phyloP scores from a whole-genome alignment of 164 flowering plant species.

The Kingdonia uniflora region DNA sequence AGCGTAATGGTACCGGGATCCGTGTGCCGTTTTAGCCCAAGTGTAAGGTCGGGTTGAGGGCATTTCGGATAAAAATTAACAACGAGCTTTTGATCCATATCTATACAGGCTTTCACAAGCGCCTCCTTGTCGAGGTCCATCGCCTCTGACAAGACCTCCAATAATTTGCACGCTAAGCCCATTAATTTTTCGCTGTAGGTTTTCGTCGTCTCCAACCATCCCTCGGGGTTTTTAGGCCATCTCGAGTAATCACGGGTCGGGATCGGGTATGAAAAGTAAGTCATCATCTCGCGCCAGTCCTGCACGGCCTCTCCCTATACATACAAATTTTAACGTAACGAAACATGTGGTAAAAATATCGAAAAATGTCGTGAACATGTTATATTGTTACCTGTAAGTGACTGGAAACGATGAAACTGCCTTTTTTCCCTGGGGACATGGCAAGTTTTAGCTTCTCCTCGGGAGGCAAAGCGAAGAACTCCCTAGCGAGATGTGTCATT shows the following conservation, averaged over 20 bases:
- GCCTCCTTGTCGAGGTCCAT: constrained; percentile 73
- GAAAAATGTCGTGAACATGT: too few relatives aligned
- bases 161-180: too few relatives aligned
- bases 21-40: too few relatives aligned
- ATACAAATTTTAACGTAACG: too few relatives aligned
- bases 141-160: constrained; percentile 67
- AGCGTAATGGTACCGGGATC: constrained; percentile 76
- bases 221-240: too few relatives aligned
- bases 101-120: constrained; percentile 64
- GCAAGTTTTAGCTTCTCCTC: constrained; percentile 67
- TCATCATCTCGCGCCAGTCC: too few relatives aligned
- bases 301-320: constrained; percentile 75
- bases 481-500: constrained; percentile 38
- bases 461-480: constrained; percentile 52
- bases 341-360: too few relatives aligned
- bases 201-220: constrained; percentile 45
- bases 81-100: constrained; percentile 83
- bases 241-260: too few relatives aligned
- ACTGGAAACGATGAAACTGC: constrained; percentile 75
- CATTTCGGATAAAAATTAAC: constrained; percentile 76
- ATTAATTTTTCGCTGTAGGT: constrained; percentile 61
- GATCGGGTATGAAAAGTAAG: constrained; percentile 70
- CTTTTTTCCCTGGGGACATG: constrained; percentile 73
- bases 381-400: too few relatives aligned
- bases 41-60: constrained; percentile 76